phyloP scores from a whole-genome alignment of 208 protist species.

The Trypanosoma melophagium region DNA sequence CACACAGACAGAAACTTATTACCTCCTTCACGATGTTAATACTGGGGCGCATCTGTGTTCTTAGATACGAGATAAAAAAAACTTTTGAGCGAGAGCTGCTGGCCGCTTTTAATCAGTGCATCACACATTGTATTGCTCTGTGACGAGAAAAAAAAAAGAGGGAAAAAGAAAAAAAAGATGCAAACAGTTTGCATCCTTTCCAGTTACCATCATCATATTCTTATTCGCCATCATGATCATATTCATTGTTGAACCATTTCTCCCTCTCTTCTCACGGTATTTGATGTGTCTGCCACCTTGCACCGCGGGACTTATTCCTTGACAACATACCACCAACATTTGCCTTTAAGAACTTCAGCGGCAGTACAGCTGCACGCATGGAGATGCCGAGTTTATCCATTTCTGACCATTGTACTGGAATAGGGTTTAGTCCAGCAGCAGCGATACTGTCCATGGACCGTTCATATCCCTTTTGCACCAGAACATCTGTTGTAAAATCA shows the following conservation, averaged over 20 bases:
- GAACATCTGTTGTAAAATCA: conserved; percentile 76
- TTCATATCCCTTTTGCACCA: conserved; percentile 90
- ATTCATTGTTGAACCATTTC: too few species aligned
- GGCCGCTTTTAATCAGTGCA: background rate
- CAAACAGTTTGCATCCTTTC: background rate
- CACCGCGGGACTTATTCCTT: conserved; percentile 38
- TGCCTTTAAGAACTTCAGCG: conserved; percentile 81
- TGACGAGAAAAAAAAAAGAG: background rate
- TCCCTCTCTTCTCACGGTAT: conserved; percentile 25
- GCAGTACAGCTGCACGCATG: conserved; percentile 83
- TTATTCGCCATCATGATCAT: too few species aligned
- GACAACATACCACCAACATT: conserved; percentile 59
- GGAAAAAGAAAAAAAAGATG: conserved; percentile 8
- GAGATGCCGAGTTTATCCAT: conserved; percentile 92
- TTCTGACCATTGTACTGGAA: conserved; percentile 92
- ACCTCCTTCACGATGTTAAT: too few species aligned
- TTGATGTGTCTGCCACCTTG: conserved; percentile 77
- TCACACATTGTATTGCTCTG: background rate
- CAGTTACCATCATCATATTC: too few species aligned
- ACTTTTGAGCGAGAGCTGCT: background rate
- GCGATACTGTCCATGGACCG: conserved; percentile 88
- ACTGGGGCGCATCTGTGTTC: too few species aligned
- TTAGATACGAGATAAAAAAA: background rate
- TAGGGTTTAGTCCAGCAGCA: conserved; percentile 83
- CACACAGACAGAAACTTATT: too few species aligned